Evolutionary conservation across 1,284 basidiomycete genomes (phyloP), one percentile per base, ranked within the genome.

Genomic region (Xerocomus cyaneibrunnescens): DNA sequence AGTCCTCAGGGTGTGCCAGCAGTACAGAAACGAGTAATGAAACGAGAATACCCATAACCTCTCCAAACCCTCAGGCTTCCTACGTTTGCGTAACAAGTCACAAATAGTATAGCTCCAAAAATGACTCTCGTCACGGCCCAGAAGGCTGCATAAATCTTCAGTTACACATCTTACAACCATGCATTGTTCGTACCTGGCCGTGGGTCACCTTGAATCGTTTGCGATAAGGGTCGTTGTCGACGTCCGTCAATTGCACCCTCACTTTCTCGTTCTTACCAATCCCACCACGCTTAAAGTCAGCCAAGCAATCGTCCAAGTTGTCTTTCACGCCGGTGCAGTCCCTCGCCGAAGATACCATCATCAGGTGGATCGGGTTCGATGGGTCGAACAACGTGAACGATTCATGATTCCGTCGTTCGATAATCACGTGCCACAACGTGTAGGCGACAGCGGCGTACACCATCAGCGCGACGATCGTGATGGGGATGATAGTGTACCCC

Each of bases 301-400:
- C 16, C 21, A 46, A 9, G 10, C 12, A 25, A 14, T 45, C 31
- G 12, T 19, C 38, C 17, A 56, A 19, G 22, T 45, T 13, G 8
- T 51, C 46, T 13, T 45, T 50, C 35, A 6, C 6, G 1, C 7
- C 39, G n/a, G 16, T 12, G 5, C 10, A 3, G 7, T 43, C 39
- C 32, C 38, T 38, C 17, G 39, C 3, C 13, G 45, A 50, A 12
- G 56, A 55, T 7, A 38, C 59, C 52, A 61, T 61, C 35, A 59
- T 51, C n/a, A 60, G 2, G 5, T 60, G 59, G 10, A 61, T 34
- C 3, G 59, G 48, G 12, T 61, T 52, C 8, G 59, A 59, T 1
- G 45, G 51, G 27, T 62, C 46, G 3, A 60, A 51, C 21, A 12
- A 43, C 8, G 49, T 31, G 22, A 58, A 45, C 1, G 39, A 40